Evolutionary conservation across 2,329 filamentous ascomycete species (phyloP), one percentile per base, ranked within the genome.

Genomic region (Apiospora arundinis): DNA sequence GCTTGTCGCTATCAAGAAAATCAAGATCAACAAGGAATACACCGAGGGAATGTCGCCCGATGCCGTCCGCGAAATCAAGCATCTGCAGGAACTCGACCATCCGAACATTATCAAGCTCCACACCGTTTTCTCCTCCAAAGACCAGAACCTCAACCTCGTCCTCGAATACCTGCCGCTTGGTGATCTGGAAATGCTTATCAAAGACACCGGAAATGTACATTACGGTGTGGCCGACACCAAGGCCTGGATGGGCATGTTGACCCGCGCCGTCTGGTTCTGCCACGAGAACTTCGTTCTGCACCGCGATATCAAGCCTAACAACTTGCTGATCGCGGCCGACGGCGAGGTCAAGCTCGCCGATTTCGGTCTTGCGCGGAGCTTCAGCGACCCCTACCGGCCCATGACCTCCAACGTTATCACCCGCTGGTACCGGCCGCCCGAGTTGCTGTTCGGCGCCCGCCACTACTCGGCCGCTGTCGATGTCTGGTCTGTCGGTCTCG

Each of bases 231-330:
- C 93, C 23, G 96, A 99, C 81, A 95, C 98, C 82, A 99, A 99
- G 82, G 93, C 95, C 21, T 99, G 96, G 96, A 97, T 98, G 92
- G 93, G 93, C 74, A 98, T 98, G 96, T 88, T 98, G n/a, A 90
- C 89, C 40, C 91, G 95, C 56, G 96, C 93, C 37, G 91, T 98
- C 40, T 97, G 94, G 92, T 99, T 97, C 86, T 98, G 96, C 82
- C 96, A 99, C 82, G 93, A 95, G 80, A 97, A 96, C 81, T 95
- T 92, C 77, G 90, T 99, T 23, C 88, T 99, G 42, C 96, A 99
- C 83, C 93, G 96, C 77, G 96, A 99, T 85, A 98, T 99, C 86
- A 99, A 99, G 84, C 95, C 95, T 67, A 98, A 98, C 89, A 99
- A 99, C 85, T 85, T 98, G 82, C 88, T 99, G 72, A 97, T 99